phyloP scores from a whole-genome alignment of 2,329 filamentous ascomycete genomes.

The Fusarium cyanostomum region DNA sequence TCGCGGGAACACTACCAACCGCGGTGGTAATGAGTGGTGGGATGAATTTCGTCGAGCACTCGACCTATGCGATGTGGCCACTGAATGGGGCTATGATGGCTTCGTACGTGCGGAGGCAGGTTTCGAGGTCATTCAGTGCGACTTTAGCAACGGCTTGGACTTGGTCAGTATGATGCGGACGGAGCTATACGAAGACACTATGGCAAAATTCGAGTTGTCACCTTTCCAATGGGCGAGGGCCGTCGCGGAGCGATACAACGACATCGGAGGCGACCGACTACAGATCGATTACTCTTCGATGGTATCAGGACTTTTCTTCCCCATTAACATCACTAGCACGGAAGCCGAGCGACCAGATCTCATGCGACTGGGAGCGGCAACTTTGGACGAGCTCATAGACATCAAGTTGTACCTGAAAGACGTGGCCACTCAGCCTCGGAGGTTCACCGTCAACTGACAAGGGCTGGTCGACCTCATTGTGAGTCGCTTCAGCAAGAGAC shows the following conservation, averaged over 20 bases:
- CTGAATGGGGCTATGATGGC: slow-evolving; percentile 68
- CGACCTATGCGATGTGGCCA: slow-evolving; percentile 64
- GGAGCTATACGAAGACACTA: slow-evolving; percentile 24
- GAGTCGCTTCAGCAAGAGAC: slow-evolving; percentile 65
- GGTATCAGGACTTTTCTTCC: slow-evolving; percentile 62
- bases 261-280: slow-evolving; percentile 54
- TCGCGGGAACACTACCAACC: slow-evolving; percentile 49
- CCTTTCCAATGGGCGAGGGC: slow-evolving; percentile 55
- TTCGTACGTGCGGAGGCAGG: slow-evolving; percentile 74
- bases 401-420: slow-evolving; percentile 56
- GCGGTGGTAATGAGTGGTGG: slow-evolving; percentile 24
- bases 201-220: slow-evolving; percentile 40
- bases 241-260: slow-evolving; percentile 56
- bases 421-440: slow-evolving; percentile 50
- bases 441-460: slow-evolving; percentile 69
- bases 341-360: slow-evolving; percentile 46
- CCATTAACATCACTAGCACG: slow-evolving; percentile 59
- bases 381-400: slow-evolving; percentile 43
- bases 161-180: slow-evolving; percentile 47
- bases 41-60: slow-evolving; percentile 63
- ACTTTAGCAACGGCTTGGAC: slow-evolving; percentile 61
- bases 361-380: slow-evolving; percentile 45
- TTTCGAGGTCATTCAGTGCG: slow-evolving; percentile 75
- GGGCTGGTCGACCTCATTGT: slow-evolving; percentile 71
- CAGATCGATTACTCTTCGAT: slow-evolving; percentile 60